These are phyloP conservation scores for Pleomassaria siparia DNA, from an alignment of 2,329 filamentous ascomycete species.

Conservation along the genomic window DNA sequence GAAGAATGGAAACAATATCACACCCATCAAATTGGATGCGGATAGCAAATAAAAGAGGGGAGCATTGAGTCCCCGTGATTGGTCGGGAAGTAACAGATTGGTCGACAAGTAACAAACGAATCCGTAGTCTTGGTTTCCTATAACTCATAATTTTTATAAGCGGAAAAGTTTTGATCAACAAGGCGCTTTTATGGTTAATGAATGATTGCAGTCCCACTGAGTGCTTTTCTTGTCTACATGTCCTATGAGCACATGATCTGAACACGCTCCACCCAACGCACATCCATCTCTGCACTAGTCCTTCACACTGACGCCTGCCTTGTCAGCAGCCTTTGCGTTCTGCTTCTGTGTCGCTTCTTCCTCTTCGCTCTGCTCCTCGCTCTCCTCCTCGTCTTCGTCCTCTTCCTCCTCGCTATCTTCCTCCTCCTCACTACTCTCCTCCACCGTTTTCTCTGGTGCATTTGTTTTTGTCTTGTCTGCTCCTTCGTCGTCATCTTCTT, in stretches of 20 bases:
- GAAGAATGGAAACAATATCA: slow-evolving; percentile 42
- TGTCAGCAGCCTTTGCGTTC: slow-evolving; percentile 25
- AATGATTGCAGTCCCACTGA: too few species aligned
- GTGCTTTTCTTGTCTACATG: too few species aligned
- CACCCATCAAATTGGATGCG: neutral
- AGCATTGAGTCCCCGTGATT: too few species aligned
- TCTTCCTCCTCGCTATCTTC: slow-evolving; percentile 3
- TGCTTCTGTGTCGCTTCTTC: slow-evolving; percentile 23
- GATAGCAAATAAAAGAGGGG: too few species aligned
- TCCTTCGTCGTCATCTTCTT: slow-evolving; percentile 13
- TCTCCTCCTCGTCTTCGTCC: slow-evolving; percentile 6
- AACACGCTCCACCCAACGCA: too few species aligned
- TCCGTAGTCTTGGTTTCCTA: too few species aligned
- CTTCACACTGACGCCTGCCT: slow-evolving; percentile 39
- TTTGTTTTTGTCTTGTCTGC: neutral
- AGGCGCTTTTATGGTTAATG: too few species aligned
- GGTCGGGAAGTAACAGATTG: too few species aligned
- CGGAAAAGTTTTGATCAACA: too few species aligned
- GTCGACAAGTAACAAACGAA: too few species aligned
- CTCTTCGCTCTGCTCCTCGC: slow-evolving; percentile 7
- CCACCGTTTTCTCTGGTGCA: neutral
- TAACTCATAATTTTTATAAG: too few species aligned
- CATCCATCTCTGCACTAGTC: neutral
- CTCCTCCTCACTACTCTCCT: neutral
- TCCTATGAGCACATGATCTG: too few species aligned